Evolutionary conservation across 2,329 filamentous ascomycete species (phyloP), one percentile per base, ranked within the genome.

Genomic region (Nigrograna mackinnonii): DNA sequence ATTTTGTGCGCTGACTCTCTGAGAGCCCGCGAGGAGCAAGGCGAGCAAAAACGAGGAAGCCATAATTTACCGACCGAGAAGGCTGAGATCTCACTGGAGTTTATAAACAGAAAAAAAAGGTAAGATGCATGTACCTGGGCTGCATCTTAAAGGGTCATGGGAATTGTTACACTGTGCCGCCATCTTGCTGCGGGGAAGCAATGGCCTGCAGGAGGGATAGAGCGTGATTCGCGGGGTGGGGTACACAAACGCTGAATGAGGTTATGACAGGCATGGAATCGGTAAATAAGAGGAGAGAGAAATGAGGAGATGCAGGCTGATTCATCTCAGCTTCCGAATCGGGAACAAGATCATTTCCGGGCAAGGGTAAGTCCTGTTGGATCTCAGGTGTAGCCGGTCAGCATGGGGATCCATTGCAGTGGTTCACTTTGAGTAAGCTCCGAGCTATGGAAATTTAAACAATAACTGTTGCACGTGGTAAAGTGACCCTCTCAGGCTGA

Each of bases 71-170:
- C n/a, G n/a, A n/a, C n/a, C n/a, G n/a, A n/a, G n/a, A n/a, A n/a
- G n/a, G n/a, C n/a, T n/a, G n/a, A n/a, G n/a, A n/a, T n/a, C n/a
- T n/a, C n/a, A n/a, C n/a, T n/a, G n/a, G n/a, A n/a, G n/a, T n/a
- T n/a, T n/a, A n/a, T n/a, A n/a, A n/a, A n/a, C n/a, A n/a, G n/a
- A n/a, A n/a, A n/a, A n/a, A n/a, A n/a, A n/a, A n/a, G n/a, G n/a
- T n/a, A n/a, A n/a, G n/a, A n/a, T n/a, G n/a, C 30, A 32, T 38
- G 39, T 46, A 39, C 43, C 35, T 33, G 30, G 33, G 20, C 34
- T 24, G 12, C 34, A 42, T 39, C 28, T 41, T 40, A 39, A 35
- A 26, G 28, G n/a, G n/a, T n/a, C n/a, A n/a, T n/a, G n/a, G n/a
- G n/a, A n/a, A n/a, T n/a, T n/a, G n/a, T n/a, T n/a, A n/a, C n/a